Percentiles rank a stretch among this genome's conserved stretches.
Evolutionary conservation across 1,139 yeast species (phyloP).

Genomic region (Taphrina populina): DNA sequence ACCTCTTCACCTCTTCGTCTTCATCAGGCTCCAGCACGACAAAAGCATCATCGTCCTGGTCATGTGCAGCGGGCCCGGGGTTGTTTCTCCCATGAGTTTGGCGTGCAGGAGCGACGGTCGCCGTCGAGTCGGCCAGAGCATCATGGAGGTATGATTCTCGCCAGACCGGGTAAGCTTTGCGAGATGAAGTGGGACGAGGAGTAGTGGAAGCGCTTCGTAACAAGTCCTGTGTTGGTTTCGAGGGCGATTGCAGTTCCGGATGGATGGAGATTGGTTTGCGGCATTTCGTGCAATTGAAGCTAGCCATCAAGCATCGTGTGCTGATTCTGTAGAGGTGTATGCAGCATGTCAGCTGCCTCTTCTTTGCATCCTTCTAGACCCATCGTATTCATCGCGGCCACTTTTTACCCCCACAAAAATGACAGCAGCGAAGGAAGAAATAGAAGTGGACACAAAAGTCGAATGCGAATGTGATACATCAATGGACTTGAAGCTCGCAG

Average conservation of each 20-base stretch:
- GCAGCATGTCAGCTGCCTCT: too few species aligned
- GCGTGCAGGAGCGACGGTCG: background rate
- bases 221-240: slow-evolving; percentile 6
- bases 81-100: background rate
- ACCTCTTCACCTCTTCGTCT: slow-evolving; percentile 36
- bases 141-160: slow-evolving; percentile 14
- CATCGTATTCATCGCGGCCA: too few species aligned
- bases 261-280: slow-evolving; percentile 9
- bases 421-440: too few species aligned
- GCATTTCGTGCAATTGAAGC: slow-evolving; percentile 31
- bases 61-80: background rate
- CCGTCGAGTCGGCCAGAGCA: slow-evolving; percentile 16
- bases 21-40: slow-evolving; percentile 48
- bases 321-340: too few species aligned
- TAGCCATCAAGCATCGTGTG: slow-evolving; percentile 5
- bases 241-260: slow-evolving; percentile 7
- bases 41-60: slow-evolving; percentile 46
- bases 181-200: slow-evolving; percentile 6
- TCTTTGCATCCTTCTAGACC: too few species aligned
- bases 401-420: too few species aligned
- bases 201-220: slow-evolving; percentile 24
- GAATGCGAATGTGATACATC: too few species aligned
- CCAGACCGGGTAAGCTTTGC: slow-evolving; percentile 13
- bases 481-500: slow-evolving; percentile 22
- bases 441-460: too few species aligned